Evolutionary conservation across 441 rosid genomes (phyloP), one percentile per base, ranked within the genome.

Genomic region (Euphorbia corollata): DNA sequence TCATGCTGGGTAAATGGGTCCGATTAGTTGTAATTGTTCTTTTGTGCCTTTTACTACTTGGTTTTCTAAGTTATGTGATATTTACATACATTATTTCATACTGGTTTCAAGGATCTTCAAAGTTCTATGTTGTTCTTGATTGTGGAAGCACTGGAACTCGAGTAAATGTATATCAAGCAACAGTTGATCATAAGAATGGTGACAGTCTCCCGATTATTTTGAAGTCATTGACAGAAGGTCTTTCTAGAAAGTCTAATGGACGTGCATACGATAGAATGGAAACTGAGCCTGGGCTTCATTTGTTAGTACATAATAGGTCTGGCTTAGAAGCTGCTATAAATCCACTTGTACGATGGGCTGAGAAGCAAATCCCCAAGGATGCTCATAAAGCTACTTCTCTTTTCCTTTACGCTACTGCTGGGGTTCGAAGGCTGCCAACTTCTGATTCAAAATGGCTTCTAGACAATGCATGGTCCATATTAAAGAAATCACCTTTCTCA

Each of bases 101-200:
- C 81, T 89, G 89, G 94, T 83, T 86, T 62, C 82, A 75, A 50
- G 94, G 88, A 70, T 78, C 82, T 30, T 86, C 97, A 41, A 88
- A 85, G 74, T 94, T 79, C 75, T 94, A 88, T 63, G 91, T 94
- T 65, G 96, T 94, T 79, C 91, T 94, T 74, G 99, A 94, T 71
- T 91, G 99, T 79, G 99, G 99, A 78, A 94, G 99, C 79, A 94
- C 99, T 5, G 99, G 99, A 74, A 94, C 98, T 75, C 87, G 98
- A 64, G 97, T 84, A 62, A 83, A 81, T 72, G 96, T 89, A 55
- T 91, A 94, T 64, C 83, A 80, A 78, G 92, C 96, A 19, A 83
- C 94, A 6, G 56, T 87, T 75, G 80, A 80, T 74, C 82, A 80
- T 73, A 81, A 61, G 70, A 84, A 75, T 64, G 87, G 81, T 63